Evolutionary conservation across 1,284 basidiomycete species (phyloP), one percentile per base, ranked within the genome.

Genomic region (Apiotrichum mycotoxinovorans): DNA sequence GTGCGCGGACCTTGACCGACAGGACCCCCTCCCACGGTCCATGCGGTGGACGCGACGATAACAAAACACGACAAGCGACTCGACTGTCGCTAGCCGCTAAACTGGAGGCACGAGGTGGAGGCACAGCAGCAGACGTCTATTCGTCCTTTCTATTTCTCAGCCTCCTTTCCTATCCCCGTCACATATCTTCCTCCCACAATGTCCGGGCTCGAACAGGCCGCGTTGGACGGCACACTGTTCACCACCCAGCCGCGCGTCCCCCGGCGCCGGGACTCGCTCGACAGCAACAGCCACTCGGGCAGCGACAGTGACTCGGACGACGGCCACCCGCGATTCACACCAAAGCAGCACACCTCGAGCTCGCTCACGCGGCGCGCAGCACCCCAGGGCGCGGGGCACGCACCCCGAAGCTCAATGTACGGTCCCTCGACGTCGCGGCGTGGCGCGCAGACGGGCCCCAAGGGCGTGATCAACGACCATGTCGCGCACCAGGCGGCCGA

Each of bases 391-490:
- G 26, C 44, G n/a, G n/a, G n/a, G n/a, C n/a, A n/a, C 4, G 9
- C 42, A 4, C 26, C 44, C 44, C 49, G 37, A n/a, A 11, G 20
- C 38, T 41, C 49, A 27, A 17, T 23, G 40, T 51, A 33, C 49
- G 49, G 38, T 26, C 17, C 12, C 20, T 12, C 40, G 30, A 27
- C 27, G n/a, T 12, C n/a, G 23, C 51, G 34, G 20, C 42, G 43
- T 51, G 57, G 52, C 23, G 48, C 66, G 2, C 65, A 68, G 47
- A 78, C 76, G 5, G 76, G 76, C 18, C 67, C 68, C 0, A 78
- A 78, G 54, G 76, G 75, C 18, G 76, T 78, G 11, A 56, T 75
- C 5, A 57, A 58, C 33, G 75, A 76, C 61, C 60, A 66, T 18
- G 52, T 58, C 45, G 65, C 65, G 14, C 57, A 56, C 0, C 51